phyloP scores from a whole-genome alignment of 1,139 yeast genomes.

The Blastobotrys capitulatus region DNA sequence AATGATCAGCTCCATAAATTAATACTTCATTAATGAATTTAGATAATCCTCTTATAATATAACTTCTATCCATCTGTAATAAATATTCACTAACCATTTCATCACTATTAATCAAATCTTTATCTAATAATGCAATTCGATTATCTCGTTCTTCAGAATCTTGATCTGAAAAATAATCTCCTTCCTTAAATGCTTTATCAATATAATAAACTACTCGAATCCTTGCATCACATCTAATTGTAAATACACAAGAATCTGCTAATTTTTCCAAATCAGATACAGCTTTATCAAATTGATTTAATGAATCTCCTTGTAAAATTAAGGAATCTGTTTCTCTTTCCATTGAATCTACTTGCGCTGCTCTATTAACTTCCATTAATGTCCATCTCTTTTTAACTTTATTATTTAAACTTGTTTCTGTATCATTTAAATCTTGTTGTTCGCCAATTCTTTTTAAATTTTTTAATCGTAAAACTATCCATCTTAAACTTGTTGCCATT shows the following conservation, averaged over 20 bases:
- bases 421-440: constrained; percentile 9
- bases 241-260: constrained; percentile 45
- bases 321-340: constrained; percentile 16
- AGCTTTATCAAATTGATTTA: constrained; percentile 45
- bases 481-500: constrained; percentile 24
- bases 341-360: constrained; percentile 10
- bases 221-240: constrained; percentile 62
- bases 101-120: constrained; percentile 50
- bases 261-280: constrained; percentile 44
- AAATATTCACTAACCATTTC: constrained; percentile 33
- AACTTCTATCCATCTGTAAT: constrained; percentile 29
- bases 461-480: constrained; percentile 23
- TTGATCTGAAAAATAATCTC: constrained; percentile 38
- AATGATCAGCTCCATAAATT: constrained; percentile 53
- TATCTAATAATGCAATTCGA: constrained; percentile 53
- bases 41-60: constrained; percentile 47
- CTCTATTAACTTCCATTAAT: constrained; percentile 24
- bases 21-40: constrained; percentile 51
- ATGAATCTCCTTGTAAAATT: constrained; percentile 36
- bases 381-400: constrained; percentile 30
- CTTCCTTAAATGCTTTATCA: constrained; percentile 39
- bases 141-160: constrained; percentile 64
- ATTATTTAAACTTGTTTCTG: constrained; percentile 17
- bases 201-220: constrained; percentile 57
- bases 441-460: constrained; percentile 20